These are phyloP conservation scores for Chalaropsis ovoidea DNA, from an alignment of 2,329 filamentous ascomycete species.

Conservation along the genomic window DNA sequence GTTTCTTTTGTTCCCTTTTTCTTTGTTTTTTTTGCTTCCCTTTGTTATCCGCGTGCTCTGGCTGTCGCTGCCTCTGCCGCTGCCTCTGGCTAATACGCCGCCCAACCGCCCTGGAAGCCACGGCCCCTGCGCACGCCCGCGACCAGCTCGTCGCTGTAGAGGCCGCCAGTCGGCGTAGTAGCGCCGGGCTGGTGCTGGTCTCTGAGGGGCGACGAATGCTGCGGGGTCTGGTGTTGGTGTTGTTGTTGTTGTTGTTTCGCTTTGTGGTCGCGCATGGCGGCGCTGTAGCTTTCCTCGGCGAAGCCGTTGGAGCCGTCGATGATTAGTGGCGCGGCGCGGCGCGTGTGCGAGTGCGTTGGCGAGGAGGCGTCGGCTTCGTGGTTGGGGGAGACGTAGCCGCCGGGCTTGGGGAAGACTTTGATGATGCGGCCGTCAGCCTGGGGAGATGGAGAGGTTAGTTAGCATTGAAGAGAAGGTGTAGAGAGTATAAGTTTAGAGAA, in stretches of 20 bases:
- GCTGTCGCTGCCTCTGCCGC: neutral
- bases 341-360: conserved; percentile 30
- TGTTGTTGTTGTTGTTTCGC: neutral
- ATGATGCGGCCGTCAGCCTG: conserved; percentile 66
- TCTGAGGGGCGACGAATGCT: conserved; percentile 26
- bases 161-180: conserved; percentile 27
- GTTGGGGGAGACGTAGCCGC: conserved; percentile 32
- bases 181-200: conserved; percentile 21
- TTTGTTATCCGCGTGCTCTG: no score
- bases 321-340: conserved; percentile 31
- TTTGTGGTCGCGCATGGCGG: neutral
- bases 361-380: conserved; percentile 27
- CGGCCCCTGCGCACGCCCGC: conserved; percentile 28
- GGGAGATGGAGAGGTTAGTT: conserved; percentile 9
- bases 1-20: no score
- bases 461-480: neutral
- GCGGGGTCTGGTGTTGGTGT: no score
- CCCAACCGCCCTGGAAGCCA: conserved; percentile 22
- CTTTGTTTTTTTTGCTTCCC: conserved; percentile 10
- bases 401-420: conserved; percentile 60
- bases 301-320: conserved; percentile 48
- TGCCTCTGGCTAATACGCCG: neutral
- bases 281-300: conserved; percentile 38
- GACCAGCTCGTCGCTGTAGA: conserved; percentile 46
- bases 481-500: neutral